phyloP scores from a whole-genome alignment of 108 stramenopile genomes.

The Aurantiochytrium sp. region DNA sequence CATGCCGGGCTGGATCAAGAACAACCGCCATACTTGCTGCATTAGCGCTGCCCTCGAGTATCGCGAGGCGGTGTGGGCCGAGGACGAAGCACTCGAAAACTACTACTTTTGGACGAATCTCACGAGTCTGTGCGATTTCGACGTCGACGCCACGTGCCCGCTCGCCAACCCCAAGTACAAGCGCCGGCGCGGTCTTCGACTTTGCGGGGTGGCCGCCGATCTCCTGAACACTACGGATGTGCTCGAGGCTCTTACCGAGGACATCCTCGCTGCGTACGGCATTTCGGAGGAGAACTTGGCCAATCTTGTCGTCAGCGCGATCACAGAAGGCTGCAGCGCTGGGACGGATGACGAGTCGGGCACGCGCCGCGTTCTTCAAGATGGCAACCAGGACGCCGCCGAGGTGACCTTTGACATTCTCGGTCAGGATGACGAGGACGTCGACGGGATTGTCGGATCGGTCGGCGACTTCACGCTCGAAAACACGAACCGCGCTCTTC shows the following conservation, averaged over 20 bases:
- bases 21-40: background rate
- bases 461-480: background rate
- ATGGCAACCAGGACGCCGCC: background rate
- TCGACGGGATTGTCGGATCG: background rate
- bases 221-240: background rate
- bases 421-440: background rate
- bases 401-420: background rate
- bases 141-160: background rate
- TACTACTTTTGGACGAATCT: background rate
- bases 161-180: background rate
- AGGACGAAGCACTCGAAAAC: background rate
- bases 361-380: background rate
- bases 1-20: background rate
- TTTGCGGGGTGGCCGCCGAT: background rate
- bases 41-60: background rate
- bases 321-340: background rate
- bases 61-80: background rate
- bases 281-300: background rate
- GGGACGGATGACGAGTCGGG: background rate
- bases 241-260: background rate
- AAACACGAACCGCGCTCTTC: background rate
- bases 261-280: background rate
- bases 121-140: background rate
- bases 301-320: background rate
- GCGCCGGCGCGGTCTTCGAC: background rate